A percentile compares a stretch with the other conserved stretches of the same genome.
phyloP scores from a whole-genome alignment of 257 asterid species.

The Scutellaria minor region DNA sequence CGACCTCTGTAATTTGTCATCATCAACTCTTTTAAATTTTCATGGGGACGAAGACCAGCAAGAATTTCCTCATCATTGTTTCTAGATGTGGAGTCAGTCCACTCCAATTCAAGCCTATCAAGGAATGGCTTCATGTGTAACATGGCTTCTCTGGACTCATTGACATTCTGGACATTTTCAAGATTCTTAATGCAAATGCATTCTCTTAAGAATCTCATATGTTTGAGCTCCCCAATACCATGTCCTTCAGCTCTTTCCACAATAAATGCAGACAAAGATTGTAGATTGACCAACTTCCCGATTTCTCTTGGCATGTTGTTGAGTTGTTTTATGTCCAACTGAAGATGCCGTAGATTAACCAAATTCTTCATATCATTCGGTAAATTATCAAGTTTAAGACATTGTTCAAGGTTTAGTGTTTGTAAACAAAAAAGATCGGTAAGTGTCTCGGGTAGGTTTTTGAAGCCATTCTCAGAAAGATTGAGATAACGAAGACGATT shows the following conservation, averaged over 20 bases:
- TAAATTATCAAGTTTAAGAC: slow-evolving; percentile 29
- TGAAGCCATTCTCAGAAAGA: slow-evolving; percentile 45
- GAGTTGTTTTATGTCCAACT: slow-evolving; percentile 30
- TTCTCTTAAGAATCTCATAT: slow-evolving; percentile 44
- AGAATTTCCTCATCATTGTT: slow-evolving; percentile 39
- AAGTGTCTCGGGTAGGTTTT: slow-evolving; percentile 38
- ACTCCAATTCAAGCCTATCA: slow-evolving; percentile 44
- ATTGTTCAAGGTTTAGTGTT: slow-evolving; percentile 41
- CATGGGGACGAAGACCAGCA: slow-evolving; percentile 50
- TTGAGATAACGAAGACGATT: slow-evolving; percentile 56
- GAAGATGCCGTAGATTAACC: slow-evolving; percentile 41
- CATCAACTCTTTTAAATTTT: slow-evolving; percentile 41
- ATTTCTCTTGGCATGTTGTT: slow-evolving; percentile 37
- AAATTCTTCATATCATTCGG: slow-evolving; percentile 40
- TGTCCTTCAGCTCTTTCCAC: slow-evolving; percentile 38
- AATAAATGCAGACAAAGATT: slow-evolving; percentile 36
- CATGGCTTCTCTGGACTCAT: slow-evolving; percentile 40
- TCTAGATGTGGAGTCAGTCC: slow-evolving; percentile 26
- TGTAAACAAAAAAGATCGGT: slow-evolving; percentile 39
- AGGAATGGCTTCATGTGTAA: slow-evolving; percentile 39
- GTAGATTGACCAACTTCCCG: slow-evolving; percentile 45
- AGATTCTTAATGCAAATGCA: slow-evolving; percentile 43
- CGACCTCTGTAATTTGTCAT: slow-evolving; percentile 40
- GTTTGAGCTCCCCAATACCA: slow-evolving; percentile 42
- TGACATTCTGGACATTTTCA: slow-evolving; percentile 40